These are phyloP conservation scores for Fusarium mundagurra DNA, from an alignment of 2,329 filamentous ascomycete species.

Conservation along the genomic window DNA sequence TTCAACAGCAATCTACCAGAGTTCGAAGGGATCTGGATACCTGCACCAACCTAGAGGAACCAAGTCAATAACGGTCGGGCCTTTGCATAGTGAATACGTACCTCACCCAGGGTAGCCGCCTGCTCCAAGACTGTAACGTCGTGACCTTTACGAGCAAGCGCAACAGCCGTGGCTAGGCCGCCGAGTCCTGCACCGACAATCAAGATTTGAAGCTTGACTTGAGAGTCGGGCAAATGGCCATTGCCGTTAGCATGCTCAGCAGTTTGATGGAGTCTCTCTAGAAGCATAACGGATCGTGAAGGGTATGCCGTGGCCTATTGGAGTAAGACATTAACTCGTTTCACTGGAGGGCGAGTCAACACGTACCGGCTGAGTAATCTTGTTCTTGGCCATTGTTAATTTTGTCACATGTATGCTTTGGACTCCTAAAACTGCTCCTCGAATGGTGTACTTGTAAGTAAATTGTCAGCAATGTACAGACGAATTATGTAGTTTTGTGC, in stretches of 20 bases:
- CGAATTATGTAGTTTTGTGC: background rate
- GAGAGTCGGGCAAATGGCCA: background rate
- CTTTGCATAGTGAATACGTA: fast-evolving
- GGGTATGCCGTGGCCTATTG: background rate
- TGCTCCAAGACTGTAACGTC: background rate
- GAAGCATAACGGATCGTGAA: background rate
- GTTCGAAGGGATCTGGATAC: slow-evolving; percentile 2
- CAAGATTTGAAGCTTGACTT: background rate
- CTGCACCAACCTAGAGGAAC: background rate
- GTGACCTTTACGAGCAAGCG: background rate
- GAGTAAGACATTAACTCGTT: background rate
- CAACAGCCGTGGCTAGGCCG: background rate
- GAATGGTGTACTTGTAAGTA: background rate
- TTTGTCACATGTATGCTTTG: background rate
- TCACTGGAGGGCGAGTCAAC: background rate
- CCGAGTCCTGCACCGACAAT: background rate
- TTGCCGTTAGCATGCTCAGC: background rate
- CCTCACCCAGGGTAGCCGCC: background rate
- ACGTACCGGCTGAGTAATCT: background rate
- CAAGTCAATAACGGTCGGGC: fast-evolving
- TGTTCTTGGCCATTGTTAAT: background rate
- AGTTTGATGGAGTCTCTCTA: background rate
- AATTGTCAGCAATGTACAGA: background rate
- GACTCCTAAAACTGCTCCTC: background rate
- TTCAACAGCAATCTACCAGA: background rate